A percentile compares a stretch with the other conserved stretches of the same genome.
Evolutionary conservation across 2,329 filamentous ascomycete genomes (phyloP).

Genomic region (Colletotrichum brevisporum): DNA sequence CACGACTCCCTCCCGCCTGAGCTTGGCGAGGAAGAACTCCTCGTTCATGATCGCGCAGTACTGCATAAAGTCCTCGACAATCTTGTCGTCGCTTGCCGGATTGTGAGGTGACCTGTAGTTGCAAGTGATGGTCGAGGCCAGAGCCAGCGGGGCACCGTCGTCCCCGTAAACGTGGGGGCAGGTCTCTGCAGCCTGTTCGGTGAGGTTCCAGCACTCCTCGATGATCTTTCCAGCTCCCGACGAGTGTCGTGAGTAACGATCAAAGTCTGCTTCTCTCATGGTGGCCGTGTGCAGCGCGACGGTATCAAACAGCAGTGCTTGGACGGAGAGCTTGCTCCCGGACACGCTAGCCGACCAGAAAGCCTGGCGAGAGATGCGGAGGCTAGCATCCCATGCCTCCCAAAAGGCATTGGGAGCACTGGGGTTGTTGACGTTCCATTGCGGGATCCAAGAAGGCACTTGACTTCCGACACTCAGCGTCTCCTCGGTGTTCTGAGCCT

Average conservation of each 20-base stretch:
- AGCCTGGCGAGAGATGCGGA: background rate
- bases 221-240: background rate
- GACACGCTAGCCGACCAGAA: background rate
- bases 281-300: background rate
- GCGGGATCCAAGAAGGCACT: slow-evolving; percentile 1
- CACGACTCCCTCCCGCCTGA: background rate
- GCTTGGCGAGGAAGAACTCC: background rate
- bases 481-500: background rate
- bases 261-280: slow-evolving; percentile 3
- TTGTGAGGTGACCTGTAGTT: background rate
- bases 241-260: background rate
- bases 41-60: background rate
- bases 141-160: background rate
- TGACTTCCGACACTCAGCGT: background rate
- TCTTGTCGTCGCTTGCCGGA: background rate
- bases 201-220: slow-evolving; percentile 9
- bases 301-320: background rate
- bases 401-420: slow-evolving; percentile 6
- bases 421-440: background rate
- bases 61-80: background rate
- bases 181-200: background rate
- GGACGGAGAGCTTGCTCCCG: background rate
- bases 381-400: slow-evolving; percentile 15
- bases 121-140: background rate
- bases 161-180: background rate